Evolutionary conservation across 1,284 basidiomycete genomes (phyloP).

Genomic region (Marasmius oreades): DNA sequence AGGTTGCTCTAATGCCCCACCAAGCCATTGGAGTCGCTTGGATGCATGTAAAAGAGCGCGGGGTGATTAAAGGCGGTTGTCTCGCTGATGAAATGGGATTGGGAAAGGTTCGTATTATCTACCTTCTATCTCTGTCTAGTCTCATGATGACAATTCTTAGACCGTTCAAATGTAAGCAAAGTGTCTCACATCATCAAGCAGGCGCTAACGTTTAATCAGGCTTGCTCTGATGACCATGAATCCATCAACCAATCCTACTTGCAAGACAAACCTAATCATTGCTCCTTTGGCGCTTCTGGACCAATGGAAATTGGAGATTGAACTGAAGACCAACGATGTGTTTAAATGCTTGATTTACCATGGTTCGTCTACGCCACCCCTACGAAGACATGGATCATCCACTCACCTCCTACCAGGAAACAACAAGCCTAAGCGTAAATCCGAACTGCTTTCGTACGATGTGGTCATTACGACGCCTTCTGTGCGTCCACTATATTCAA

Average conservation of each 20-base stretch:
- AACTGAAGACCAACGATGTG: slow-evolving; percentile 45
- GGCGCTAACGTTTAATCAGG: slow-evolving; percentile 23
- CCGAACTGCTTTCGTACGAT: slow-evolving; percentile 47
- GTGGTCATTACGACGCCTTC: slow-evolving; percentile 56
- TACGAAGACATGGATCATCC: too few relatives aligned
- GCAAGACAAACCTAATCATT: slow-evolving; percentile 54
- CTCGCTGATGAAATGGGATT: slow-evolving; percentile 77
- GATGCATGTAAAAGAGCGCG: slow-evolving; percentile 58
- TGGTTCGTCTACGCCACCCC: slow-evolving; percentile 27
- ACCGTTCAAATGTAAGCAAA: slow-evolving; percentile 44
- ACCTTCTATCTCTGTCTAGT: neutral
- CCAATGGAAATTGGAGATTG: slow-evolving; percentile 59
- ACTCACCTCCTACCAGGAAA: slow-evolving; percentile 25
- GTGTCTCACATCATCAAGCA: neutral
- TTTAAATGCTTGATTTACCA: slow-evolving; percentile 54
- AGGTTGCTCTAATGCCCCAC: slow-evolving; percentile 57
- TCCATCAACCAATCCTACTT: slow-evolving; percentile 33
- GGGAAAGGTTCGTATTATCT: slow-evolving; percentile 39
- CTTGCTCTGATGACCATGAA: slow-evolving; percentile 48
- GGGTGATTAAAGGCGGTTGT: slow-evolving; percentile 51
- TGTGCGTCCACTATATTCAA: slow-evolving; percentile 26
- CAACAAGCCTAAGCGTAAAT: slow-evolving; percentile 38
- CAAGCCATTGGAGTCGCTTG: slow-evolving; percentile 65
- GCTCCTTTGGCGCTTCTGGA: slow-evolving; percentile 52
- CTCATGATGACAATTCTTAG: slow-evolving; percentile 19